A percentile compares a stretch with the other conserved stretches of the same genome.
phyloP scores from a whole-genome alignment of 2,329 filamentous ascomycete genomes.

The Nothomitra cinnamomea region DNA sequence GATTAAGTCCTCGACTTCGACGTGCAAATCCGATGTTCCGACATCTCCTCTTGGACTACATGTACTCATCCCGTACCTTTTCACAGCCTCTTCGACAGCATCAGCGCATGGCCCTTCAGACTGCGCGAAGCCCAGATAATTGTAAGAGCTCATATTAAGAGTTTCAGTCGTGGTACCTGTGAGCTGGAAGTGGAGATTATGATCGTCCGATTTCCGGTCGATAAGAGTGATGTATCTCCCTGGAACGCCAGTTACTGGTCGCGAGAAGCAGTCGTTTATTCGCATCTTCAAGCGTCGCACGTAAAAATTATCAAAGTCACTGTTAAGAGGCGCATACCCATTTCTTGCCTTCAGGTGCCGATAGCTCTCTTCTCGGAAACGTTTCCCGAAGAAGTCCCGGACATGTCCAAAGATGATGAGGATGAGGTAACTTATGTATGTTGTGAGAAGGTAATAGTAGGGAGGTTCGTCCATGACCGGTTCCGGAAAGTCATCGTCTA shows the following conservation, averaged over 20 bases:
- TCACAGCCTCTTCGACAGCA: slow-evolving; percentile 69
- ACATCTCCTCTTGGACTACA: slow-evolving; percentile 68
- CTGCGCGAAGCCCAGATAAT: slow-evolving; percentile 96
- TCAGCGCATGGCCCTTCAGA: slow-evolving; percentile 94
- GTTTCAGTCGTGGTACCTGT: slow-evolving; percentile 87
- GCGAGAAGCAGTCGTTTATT: slow-evolving; percentile 92
- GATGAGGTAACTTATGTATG: slow-evolving; percentile 94
- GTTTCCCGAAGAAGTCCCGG: slow-evolving; percentile 94
- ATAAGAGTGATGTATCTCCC: slow-evolving; percentile 86
- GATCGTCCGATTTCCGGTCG: slow-evolving; percentile 79
- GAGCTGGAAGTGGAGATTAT: slow-evolving; percentile 78
- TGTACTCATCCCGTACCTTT: slow-evolving; percentile 69
- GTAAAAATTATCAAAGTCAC: slow-evolving; percentile 98
- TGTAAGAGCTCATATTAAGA: slow-evolving; percentile 97
- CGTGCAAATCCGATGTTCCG: slow-evolving; percentile 71
- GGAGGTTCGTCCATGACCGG: slow-evolving; percentile 90
- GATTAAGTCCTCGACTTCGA: slow-evolving; percentile 80
- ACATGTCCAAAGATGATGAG: slow-evolving; percentile 92
- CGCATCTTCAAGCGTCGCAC: slow-evolving; percentile 80
- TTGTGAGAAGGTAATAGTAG: slow-evolving; percentile 92
- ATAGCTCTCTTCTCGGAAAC: slow-evolving; percentile 78
- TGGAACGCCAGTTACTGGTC: slow-evolving; percentile 82
- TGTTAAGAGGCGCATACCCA: slow-evolving; percentile 89
- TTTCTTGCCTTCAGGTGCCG: slow-evolving; percentile 65
- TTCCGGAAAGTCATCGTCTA: slow-evolving; percentile 60